Base-by-base conservation (phyloP, 257 asterid species). In the Henckelia pumila region DNA sequence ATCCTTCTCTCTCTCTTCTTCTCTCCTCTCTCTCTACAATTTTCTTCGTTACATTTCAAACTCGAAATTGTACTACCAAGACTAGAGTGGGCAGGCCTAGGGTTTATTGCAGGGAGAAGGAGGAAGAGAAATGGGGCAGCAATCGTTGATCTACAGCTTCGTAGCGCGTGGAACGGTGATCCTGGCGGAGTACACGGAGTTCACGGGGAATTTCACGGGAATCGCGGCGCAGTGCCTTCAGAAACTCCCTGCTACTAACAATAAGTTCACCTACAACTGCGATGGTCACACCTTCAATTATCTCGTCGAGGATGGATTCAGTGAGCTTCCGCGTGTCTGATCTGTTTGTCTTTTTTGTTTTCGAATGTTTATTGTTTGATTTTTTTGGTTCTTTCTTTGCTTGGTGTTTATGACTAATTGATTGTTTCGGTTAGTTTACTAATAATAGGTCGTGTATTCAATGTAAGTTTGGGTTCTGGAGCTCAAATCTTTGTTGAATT, bases 151-250 rank as follows among this genome's bases (percentile, higher is more conserved):
- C 85, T 80, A 80, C 78, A 74, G 82, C 59, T 80, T 80, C 68
- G 85, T 74, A 49, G 85, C 85, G 28, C 79, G 85, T 25, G 85
- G 85, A 25, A 80, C 85, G 63, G 82, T 80, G 78, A 74, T 77
- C 66, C 76, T 80, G 7, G 70, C 85, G 19, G 85, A 80, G 62
- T 80, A 57, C 80, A 80, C 85, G 8, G 85, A 80, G 75, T 80
- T 77, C 73, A 80, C 80, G 14, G 85, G 85, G 13, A 80, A 80
- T 71, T 80, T 80, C 78, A 80, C 78, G 47, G 74, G 78, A 52
- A 80, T 80, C 74, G 82, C 85, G 5, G 74, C 80, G 20, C 85
- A 80, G 78, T 80, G 85, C 68, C 82, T 80, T 24, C 85, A 80
- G 78, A 80, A 80, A 71, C 76, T 80, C 6, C 85, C 85, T 8